These are phyloP conservation scores for Hypomontagnella monticulosa DNA, from an alignment of 495 filamentous ascomycete species.

Conservation along the genomic window DNA sequence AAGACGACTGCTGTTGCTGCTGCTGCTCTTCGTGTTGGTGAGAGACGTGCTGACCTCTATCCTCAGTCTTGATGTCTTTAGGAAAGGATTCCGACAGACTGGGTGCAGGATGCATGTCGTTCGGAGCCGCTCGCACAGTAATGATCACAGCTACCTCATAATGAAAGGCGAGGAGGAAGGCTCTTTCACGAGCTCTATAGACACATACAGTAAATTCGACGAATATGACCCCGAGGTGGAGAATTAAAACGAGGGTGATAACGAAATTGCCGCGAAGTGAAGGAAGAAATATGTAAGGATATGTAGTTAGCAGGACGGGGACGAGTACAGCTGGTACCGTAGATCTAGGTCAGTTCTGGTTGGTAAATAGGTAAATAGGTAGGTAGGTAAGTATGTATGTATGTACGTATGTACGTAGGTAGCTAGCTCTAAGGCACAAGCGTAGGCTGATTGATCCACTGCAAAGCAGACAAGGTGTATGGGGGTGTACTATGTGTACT, in stretches of 20 bases:
- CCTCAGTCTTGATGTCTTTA: conserved; percentile 53
- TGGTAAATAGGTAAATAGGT: conserved; percentile 23
- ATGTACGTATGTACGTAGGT: conserved; percentile 23
- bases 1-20: conserved; percentile 24
- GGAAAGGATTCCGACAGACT: conserved; percentile 56
- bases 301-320: conserved; percentile 22
- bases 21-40: conserved; percentile 45
- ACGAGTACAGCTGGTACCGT: conserved; percentile 37
- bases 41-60: conserved; percentile 47
- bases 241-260: conserved; percentile 37
- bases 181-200: conserved; percentile 34
- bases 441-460: conserved; percentile 33
- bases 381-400: conserved; percentile 31
- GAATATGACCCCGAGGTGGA: conserved; percentile 29
- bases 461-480: conserved; percentile 14
- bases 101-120: conserved; percentile 57
- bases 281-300: conserved; percentile 37
- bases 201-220: conserved; percentile 22
- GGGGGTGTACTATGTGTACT: conserved; percentile 9
- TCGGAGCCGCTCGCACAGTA: conserved; percentile 38
- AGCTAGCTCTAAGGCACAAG: conserved; percentile 28
- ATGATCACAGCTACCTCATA: conserved; percentile 48
- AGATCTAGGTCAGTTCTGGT: conserved; percentile 28
- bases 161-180: conserved; percentile 43
- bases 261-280: conserved; percentile 41